A percentile compares a stretch with the other conserved stretches of the same genome.
These are phyloP conservation scores for Solanum rostratum DNA, from an alignment of 257 asterid genomes.

Conservation along the genomic window DNA sequence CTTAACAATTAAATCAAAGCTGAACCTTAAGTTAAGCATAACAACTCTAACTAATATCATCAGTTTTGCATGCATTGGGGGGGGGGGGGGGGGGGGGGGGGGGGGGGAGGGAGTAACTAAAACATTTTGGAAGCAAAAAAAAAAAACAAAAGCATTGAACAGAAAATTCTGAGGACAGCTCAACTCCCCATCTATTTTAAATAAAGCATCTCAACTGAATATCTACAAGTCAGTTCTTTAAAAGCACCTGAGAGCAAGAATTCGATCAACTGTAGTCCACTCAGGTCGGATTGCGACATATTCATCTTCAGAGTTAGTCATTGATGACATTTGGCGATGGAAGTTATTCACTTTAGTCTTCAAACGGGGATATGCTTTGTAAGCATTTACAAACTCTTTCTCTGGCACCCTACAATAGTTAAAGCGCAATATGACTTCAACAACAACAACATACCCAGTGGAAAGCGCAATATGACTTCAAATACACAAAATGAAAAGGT, in stretches of 20 bases:
- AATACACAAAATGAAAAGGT: neutral
- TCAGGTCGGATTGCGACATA: conserved; percentile 78
- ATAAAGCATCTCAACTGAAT: neutral
- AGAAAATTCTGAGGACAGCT: neutral
- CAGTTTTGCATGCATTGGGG: neutral
- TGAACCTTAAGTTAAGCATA: neutral
- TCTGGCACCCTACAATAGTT: conserved; percentile 81
- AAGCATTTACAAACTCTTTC: conserved; percentile 71
- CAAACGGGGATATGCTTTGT: conserved; percentile 82
- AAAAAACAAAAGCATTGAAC: neutral
- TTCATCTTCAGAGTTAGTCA: conserved; percentile 70
- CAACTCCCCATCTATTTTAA: neutral
- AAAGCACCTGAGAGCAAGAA: conserved; percentile 77
- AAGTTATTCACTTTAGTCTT: conserved; percentile 82
- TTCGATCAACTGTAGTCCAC: conserved; percentile 92
- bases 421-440: neutral
- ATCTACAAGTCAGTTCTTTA: neutral
- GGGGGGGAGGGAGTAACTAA: neutral
- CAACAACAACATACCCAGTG: too few relatives aligned
- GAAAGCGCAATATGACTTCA: neutral
- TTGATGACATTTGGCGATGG: conserved; percentile 56
- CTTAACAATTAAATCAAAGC: neutral
- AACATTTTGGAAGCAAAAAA: neutral
- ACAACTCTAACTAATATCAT: neutral
- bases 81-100: too few relatives aligned